phyloP scores from a whole-genome alignment of 164 flowering plant species.

The Vitis riparia region DNA sequence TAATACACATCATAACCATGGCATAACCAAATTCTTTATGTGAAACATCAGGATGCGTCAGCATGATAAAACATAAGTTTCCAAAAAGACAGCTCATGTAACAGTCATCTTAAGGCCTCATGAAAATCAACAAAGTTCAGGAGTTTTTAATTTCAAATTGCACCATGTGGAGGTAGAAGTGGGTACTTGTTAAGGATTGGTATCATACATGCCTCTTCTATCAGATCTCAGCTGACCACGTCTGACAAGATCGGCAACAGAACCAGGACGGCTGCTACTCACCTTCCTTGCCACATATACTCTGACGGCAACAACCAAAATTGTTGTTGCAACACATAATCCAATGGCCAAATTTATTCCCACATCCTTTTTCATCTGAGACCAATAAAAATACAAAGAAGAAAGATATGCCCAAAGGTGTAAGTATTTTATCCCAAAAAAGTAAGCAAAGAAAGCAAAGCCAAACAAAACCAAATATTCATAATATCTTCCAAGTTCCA shows the following conservation, averaged over 20 bases:
- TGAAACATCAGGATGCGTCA: not conserved
- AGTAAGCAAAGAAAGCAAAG: not conserved
- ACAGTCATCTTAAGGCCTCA: not conserved
- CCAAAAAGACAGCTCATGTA: not conserved
- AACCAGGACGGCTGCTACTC: conserved; percentile 57
- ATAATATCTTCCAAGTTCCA: not conserved
- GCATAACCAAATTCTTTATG: not conserved
- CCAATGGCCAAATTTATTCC: conserved; percentile 43
- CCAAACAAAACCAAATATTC: not conserved
- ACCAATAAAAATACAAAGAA: conserved; percentile 1
- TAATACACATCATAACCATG: too few relatives aligned
- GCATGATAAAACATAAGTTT: not conserved
- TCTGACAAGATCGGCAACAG: conserved; percentile 93
- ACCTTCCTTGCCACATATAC: conserved; percentile 41
- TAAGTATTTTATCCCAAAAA: not conserved
- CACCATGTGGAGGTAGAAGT: not conserved
- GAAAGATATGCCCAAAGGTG: not conserved
- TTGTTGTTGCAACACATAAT: conserved; percentile 43
- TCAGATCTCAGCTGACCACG: conserved; percentile 96
- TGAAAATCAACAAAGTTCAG: too few relatives aligned
- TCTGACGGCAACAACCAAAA: conserved; percentile 51
- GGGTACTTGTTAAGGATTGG: conserved; percentile 9
- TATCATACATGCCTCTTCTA: conserved; percentile 99
- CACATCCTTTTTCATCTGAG: conserved; percentile 45
- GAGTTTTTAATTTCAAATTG: not conserved